Evolutionary conservation across 768 basidiomycete genomes (phyloP).

Genomic region (Tulasnella sp.): DNA sequence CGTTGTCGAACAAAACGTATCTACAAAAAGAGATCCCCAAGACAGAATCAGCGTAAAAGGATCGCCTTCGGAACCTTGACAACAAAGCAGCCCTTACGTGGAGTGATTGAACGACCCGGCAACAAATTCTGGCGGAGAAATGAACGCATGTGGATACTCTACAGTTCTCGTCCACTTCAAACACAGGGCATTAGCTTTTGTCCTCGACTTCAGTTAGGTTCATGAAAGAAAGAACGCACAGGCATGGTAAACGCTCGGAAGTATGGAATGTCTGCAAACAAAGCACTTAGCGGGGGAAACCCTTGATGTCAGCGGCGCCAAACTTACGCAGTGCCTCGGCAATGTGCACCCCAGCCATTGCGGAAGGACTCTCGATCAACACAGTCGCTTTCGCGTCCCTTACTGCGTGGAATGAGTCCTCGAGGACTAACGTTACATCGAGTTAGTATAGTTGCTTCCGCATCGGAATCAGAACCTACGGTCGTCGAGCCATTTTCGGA

Average conservation of each 20-base stretch:
- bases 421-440: constrained; percentile 32
- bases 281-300: not conserved
- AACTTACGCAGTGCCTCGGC: constrained; percentile 47
- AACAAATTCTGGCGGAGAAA: constrained; percentile 49
- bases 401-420: constrained; percentile 50
- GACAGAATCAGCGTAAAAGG: not conserved
- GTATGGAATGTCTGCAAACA: constrained; percentile 41
- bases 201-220: not conserved
- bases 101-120: constrained; percentile 41
- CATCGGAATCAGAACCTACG: constrained; percentile 28
- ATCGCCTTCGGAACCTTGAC: not conserved
- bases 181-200: constrained; percentile 13
- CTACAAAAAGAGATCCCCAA: constrained; percentile 21
- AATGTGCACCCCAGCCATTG: constrained; percentile 61
- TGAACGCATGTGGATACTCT: constrained; percentile 52
- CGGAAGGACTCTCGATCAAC: constrained; percentile 51
- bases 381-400: constrained; percentile 45
- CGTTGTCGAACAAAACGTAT: constrained; percentile 47
- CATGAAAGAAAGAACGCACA: constrained; percentile 27
- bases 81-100: constrained; percentile 13
- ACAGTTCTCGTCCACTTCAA: constrained; percentile 30
- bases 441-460: constrained; percentile 5
- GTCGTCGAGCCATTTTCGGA: constrained; percentile 53
- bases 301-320: not conserved
- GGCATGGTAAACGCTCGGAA: constrained; percentile 54